Percentiles rank a stretch among this genome's conserved stretches.
These are phyloP conservation scores for Secale cereale DNA, from an alignment of 176 grass and related monocot genomes.

Conservation along the genomic window DNA sequence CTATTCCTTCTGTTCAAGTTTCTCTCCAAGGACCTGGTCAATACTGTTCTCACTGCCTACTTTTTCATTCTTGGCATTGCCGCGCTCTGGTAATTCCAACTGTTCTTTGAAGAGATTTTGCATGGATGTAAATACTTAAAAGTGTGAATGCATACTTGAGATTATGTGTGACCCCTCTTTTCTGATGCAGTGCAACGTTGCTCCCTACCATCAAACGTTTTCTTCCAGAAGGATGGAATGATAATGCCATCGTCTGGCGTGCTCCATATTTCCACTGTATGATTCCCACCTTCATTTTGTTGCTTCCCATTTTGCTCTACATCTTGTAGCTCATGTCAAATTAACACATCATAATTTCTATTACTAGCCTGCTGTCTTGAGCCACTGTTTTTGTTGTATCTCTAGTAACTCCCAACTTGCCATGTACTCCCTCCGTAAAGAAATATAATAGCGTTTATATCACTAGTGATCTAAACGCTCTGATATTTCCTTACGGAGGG, in stretches of 20 bases:
- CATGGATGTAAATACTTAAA: slow-evolving; percentile 17
- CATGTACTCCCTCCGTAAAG: too few relatives aligned
- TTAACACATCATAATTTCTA: background rate
- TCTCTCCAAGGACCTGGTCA: slow-evolving; percentile 93
- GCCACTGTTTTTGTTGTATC: slow-evolving; percentile 2
- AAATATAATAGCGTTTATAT: too few relatives aligned
- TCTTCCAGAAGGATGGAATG: slow-evolving; percentile 84
- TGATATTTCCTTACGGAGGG: too few relatives aligned
- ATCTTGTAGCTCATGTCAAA: background rate
- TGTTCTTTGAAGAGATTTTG: background rate
- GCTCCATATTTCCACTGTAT: slow-evolving; percentile 74
- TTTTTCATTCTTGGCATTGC: slow-evolving; percentile 94
- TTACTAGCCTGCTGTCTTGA: background rate
- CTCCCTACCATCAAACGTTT: slow-evolving; percentile 77
- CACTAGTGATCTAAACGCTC: too few relatives aligned
- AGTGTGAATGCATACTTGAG: background rate
- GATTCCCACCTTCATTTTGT: background rate
- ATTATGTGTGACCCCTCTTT: background rate
- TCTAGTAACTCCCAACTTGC: background rate
- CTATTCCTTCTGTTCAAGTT: slow-evolving; percentile 95
- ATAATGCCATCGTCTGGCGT: slow-evolving; percentile 54
- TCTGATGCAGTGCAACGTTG: slow-evolving; percentile 66
- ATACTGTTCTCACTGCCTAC: slow-evolving; percentile 86
- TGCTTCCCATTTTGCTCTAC: background rate
- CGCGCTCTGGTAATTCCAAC: slow-evolving; percentile 69